These are phyloP conservation scores for Aspergillus neoniger DNA, from an alignment of 2,329 filamentous ascomycete genomes.

Conservation along the genomic window DNA sequence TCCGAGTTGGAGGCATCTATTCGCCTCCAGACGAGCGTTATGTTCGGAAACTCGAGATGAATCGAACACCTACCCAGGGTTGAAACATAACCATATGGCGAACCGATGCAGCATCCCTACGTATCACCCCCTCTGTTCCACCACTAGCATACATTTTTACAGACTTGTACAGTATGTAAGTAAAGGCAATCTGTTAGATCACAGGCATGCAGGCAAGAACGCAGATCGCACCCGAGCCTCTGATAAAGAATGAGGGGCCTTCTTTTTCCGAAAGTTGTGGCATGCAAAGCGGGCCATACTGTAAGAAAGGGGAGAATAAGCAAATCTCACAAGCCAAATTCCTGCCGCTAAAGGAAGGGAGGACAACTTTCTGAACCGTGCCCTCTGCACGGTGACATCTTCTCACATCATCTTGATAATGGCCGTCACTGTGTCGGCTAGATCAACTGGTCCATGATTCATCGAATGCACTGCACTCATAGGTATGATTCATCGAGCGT, in stretches of 20 bases:
- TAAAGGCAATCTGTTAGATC: conserved; percentile 12
- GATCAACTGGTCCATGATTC: neutral
- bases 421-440: neutral
- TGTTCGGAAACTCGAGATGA: too few relatives aligned
- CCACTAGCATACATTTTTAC: conserved; percentile 1
- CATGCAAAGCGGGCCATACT: conserved; percentile 2
- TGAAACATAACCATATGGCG: neutral
- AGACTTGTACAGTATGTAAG: neutral
- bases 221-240: conserved; percentile 18
- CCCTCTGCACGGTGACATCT: conserved; percentile 4
- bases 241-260: conserved; percentile 4
- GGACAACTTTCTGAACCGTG: conserved; percentile 8
- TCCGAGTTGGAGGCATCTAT: too few relatives aligned
- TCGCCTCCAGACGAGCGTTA: too few relatives aligned
- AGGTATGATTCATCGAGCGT: neutral
- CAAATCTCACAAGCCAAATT: conserved; percentile 1
- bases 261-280: neutral
- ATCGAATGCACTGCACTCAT: neutral
- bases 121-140: neutral
- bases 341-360: neutral
- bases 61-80: too few relatives aligned
- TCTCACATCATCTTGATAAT: neutral
- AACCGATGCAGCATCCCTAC: neutral
- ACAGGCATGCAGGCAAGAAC: conserved; percentile 18
- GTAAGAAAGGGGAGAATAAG: neutral